Evolutionary conservation across 2,329 filamentous ascomycete genomes (phyloP).

Genomic region (Aspergillus sp.): DNA sequence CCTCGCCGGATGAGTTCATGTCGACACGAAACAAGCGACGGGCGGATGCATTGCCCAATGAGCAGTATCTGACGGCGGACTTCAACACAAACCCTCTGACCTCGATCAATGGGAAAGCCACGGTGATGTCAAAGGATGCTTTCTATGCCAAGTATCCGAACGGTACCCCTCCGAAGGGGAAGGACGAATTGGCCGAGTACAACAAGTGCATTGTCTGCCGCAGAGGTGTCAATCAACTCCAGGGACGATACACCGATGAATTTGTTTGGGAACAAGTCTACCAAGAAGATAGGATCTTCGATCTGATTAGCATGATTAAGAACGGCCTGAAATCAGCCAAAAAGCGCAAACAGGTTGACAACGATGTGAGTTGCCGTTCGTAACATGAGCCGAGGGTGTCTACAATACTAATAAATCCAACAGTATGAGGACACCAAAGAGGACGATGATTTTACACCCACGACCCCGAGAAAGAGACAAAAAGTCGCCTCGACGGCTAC

Average conservation of each 20-base stretch:
- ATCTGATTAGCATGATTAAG: constrained; percentile 67
- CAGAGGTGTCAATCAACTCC: constrained; percentile 83
- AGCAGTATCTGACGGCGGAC: constrained; percentile 85
- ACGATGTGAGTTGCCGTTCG: constrained; percentile 31
- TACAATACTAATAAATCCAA: constrained; percentile 6
- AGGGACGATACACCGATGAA: constrained; percentile 86
- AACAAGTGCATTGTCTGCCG: constrained; percentile 90
- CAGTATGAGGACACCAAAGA: constrained; percentile 41
- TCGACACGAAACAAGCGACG: constrained; percentile 79
- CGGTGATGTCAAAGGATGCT: constrained; percentile 68
- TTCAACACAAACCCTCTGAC: constrained; percentile 84
- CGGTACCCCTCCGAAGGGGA: constrained; percentile 68
- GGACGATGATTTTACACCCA: constrained; percentile 31
- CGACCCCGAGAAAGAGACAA: constrained; percentile 59
- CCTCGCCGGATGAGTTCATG: constrained; percentile 82
- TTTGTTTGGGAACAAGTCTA: constrained; percentile 90
- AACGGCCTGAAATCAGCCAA: constrained; percentile 64
- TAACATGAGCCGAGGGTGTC: not conserved
- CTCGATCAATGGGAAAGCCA: constrained; percentile 88
- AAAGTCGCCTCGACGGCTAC: constrained; percentile 48
- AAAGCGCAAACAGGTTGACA: constrained; percentile 47
- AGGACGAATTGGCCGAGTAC: constrained; percentile 62
- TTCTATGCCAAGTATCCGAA: constrained; percentile 71
- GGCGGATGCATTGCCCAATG: constrained; percentile 77
- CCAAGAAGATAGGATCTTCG: constrained; percentile 62